A percentile compares a stretch with the other conserved stretches of the same genome.
These are phyloP conservation scores for Colletotrichum costaricense DNA, from an alignment of 2,329 filamentous ascomycete species.

Conservation along the genomic window DNA sequence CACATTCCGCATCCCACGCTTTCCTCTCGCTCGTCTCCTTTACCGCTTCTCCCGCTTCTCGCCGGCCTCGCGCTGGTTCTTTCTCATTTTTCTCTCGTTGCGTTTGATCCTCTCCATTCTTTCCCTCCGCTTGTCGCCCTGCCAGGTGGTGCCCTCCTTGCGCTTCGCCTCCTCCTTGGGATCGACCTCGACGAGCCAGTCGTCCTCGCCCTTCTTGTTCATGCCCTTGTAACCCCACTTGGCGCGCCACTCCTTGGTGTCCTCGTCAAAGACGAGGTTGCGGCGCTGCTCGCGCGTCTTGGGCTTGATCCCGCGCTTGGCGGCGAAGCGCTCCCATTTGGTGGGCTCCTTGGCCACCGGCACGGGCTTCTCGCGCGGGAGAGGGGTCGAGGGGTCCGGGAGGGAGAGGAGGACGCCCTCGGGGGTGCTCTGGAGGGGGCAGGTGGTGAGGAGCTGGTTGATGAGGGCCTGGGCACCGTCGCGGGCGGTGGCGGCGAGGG, in stretches of 20 bases:
- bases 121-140: slow-evolving; percentile 72
- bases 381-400: slow-evolving; percentile 73
- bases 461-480: slow-evolving; percentile 92
- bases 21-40: neutral
- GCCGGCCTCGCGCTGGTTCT: slow-evolving; percentile 65
- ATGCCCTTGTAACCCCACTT: slow-evolving; percentile 96
- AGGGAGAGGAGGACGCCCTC: slow-evolving; percentile 83
- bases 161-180: slow-evolving; percentile 74
- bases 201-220: slow-evolving; percentile 84
- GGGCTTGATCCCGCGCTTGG: slow-evolving; percentile 95
- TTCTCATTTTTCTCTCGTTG: slow-evolving; percentile 77
- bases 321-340: slow-evolving; percentile 96
- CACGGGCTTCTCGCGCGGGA: slow-evolving; percentile 93
- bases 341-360: slow-evolving; percentile 85
- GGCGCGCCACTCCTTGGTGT: slow-evolving; percentile 86
- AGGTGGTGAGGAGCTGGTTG: slow-evolving; percentile 93
- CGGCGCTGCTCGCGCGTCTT: slow-evolving; percentile 81
- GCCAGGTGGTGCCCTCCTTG: slow-evolving; percentile 71
- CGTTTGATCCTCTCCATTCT: slow-evolving; percentile 76
- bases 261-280: slow-evolving; percentile 87
- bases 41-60: slow-evolving; percentile 43
- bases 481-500: slow-evolving; percentile 80
- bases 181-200: slow-evolving; percentile 95
- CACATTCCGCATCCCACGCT: neutral
- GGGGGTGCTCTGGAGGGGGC: slow-evolving; percentile 77